phyloP scores from a whole-genome alignment of 2,329 filamentous ascomycete species.

The Hirsutella thompsonii region DNA sequence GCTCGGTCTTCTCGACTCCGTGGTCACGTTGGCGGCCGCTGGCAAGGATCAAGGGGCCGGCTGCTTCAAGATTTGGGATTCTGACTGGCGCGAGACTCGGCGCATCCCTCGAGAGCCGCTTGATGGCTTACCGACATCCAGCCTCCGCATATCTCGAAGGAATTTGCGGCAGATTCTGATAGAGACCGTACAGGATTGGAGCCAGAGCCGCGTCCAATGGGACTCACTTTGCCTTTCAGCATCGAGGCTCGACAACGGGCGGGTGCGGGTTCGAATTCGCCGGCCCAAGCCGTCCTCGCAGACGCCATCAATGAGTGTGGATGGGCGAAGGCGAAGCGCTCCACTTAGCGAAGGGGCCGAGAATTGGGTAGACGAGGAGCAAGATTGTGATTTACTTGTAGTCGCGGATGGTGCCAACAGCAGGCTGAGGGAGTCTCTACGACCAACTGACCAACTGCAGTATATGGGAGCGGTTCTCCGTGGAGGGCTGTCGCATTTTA shows the following conservation, averaged over 20 bases:
- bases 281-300: background rate
- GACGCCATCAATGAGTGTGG: background rate
- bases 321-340: background rate
- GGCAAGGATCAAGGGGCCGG: slow-evolving; percentile 16
- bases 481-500: slow-evolving; percentile 23
- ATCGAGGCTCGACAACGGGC: slow-evolving; percentile 9
- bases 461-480: slow-evolving; percentile 26
- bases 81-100: slow-evolving; percentile 20
- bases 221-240: slow-evolving; percentile 12
- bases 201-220: slow-evolving; percentile 13
- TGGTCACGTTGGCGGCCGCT: slow-evolving; percentile 17
- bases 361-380: background rate
- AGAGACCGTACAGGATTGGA: slow-evolving; percentile 9
- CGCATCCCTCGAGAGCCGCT: slow-evolving; percentile 17
- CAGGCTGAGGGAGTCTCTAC: slow-evolving; percentile 22
- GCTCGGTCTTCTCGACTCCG: slow-evolving; percentile 22
- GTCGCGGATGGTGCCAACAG: slow-evolving; percentile 31
- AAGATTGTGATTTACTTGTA: slow-evolving; percentile 27
- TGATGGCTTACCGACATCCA: slow-evolving; percentile 19
- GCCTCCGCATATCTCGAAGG: slow-evolving; percentile 23
- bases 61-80: slow-evolving; percentile 26
- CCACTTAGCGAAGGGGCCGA: background rate
- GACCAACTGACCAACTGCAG: slow-evolving; percentile 24
- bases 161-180: slow-evolving; percentile 21
- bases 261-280: slow-evolving; percentile 10